phyloP scores from a whole-genome alignment of 768 basidiomycete genomes.

The Cystofilobasidium macerans region DNA sequence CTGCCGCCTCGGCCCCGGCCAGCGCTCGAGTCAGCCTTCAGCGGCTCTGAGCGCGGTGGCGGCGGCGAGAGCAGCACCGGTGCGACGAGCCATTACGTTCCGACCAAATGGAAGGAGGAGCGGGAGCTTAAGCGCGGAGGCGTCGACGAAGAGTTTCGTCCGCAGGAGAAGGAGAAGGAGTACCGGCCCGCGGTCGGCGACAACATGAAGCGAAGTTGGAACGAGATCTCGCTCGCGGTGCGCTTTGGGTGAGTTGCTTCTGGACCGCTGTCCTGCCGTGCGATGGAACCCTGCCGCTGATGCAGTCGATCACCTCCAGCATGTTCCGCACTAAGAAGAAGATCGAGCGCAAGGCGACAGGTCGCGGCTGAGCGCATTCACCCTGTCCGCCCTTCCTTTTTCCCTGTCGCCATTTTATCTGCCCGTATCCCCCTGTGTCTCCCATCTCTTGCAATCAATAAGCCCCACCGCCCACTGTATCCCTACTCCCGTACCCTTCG shows the following conservation, averaged over 20 bases:
- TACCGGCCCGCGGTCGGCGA: constrained; percentile 19
- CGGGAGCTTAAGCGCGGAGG: constrained; percentile 17
- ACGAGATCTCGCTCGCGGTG: constrained; percentile 5
- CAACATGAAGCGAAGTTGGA: constrained; percentile 22
- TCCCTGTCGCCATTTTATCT: too few species aligned
- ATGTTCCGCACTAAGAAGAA: constrained; percentile 22
- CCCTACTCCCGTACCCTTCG: too few species aligned
- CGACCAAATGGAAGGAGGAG: constrained; percentile 25
- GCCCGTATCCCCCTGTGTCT: too few species aligned
- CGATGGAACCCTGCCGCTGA: not conserved
- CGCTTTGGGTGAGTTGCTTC: not conserved
- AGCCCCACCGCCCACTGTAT: too few species aligned
- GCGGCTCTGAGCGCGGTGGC: not conserved
- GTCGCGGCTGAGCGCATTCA: not conserved
- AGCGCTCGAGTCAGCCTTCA: not conserved
- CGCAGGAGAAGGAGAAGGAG: constrained; percentile 19
- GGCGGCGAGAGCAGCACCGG: constrained; percentile 1
- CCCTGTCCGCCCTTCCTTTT: not conserved
- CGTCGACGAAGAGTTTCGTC: constrained; percentile 19
- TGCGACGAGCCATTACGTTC: constrained; percentile 8
- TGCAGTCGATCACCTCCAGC: not conserved
- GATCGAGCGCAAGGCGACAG: constrained; percentile 18
- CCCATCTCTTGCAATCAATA: too few species aligned
- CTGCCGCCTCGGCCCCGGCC: constrained; percentile 1
- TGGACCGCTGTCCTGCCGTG: not conserved